Base-by-base conservation (phyloP, 75 land plant genomes). In the Pinus tabuliformis region DNA sequence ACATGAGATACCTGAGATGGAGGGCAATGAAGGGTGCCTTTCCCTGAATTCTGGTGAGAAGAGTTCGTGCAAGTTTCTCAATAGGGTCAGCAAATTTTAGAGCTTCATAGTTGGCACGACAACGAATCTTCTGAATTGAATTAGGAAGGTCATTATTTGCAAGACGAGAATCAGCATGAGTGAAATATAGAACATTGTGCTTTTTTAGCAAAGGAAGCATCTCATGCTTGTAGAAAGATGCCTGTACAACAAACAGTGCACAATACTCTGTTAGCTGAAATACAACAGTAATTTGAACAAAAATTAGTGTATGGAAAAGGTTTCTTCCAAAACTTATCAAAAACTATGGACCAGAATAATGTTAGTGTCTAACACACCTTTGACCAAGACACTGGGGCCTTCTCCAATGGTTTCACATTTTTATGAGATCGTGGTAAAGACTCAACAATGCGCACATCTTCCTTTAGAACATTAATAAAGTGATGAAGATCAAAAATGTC, bases 341-440 rank as follows among this genome's bases (percentile, higher is more conserved):
- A 60, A 20, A 60, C 54, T 45, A 45, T 45, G 49, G 54, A 49
- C 54, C 1, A 49, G 54, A 49, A 49, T 49, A 49, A 49, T 8
- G 54, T 49, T 49, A 60, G 59, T 33, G 36, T 17, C 21, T 62
- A 22, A 42, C 63, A 54, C 45, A 86, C 88, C 86, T 86, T 81
- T 37, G 87, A 86, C 87, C 88, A 86, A 3, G 88, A 86, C n/a
- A 83, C 39, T 33, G 88, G 87, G 33, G 87, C 83, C 66, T 80
- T 86, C 52, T 22, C 73, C 30, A 80, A 39, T 36, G 88, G 79
- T 26, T 59, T 74, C 42, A 84, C 74, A 21, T 70, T 61, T 16
- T 65, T 28, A 14, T 74, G 45, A 18, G 77, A 54, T 26, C 49
- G 45, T 22, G 87, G 87, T 21, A 86, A 71, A 3, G 78, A 62